Evolutionary conservation across 106 monocot genomes (phyloP).

Genomic region (Triglochin maritima): DNA sequence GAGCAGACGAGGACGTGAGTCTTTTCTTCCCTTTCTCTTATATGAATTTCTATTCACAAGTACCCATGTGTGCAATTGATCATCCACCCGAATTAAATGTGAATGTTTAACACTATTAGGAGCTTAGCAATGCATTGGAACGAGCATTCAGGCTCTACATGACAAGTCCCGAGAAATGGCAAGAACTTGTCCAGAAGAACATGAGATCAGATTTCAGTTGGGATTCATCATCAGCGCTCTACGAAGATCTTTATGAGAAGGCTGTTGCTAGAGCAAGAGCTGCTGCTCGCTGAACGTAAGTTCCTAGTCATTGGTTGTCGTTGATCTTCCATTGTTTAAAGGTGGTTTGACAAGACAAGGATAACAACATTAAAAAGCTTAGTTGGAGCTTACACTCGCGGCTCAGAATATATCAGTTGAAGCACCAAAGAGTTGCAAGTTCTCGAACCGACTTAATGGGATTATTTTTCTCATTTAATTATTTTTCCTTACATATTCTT

Average conservation of each 20-base stretch:
- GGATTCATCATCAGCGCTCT: conserved; percentile 65
- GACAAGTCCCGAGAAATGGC: conserved; percentile 45
- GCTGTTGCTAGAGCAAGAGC: conserved; percentile 56
- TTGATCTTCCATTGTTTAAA: neutral
- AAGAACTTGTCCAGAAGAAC: conserved; percentile 48
- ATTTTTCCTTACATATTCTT: too few relatives aligned
- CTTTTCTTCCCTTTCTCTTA: neutral
- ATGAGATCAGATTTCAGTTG: conserved; percentile 88
- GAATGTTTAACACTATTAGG: conserved; percentile 16
- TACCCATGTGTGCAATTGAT: neutral
- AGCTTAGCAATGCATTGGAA: conserved; percentile 51
- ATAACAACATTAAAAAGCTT: neutral
- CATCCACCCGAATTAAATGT: neutral
- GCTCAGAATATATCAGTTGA: too few relatives aligned
- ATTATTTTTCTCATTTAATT: too few relatives aligned
- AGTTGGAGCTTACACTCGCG: too few relatives aligned
- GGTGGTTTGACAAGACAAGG: neutral
- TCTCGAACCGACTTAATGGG: too few relatives aligned
- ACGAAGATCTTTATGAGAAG: conserved; percentile 72
- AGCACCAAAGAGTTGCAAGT: too few relatives aligned
- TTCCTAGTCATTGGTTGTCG: neutral
- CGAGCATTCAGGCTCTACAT: conserved; percentile 59
- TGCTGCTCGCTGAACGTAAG: conserved; percentile 1
- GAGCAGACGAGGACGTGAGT: conserved; percentile 60
- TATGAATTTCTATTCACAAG: neutral